These are phyloP conservation scores for Euphorbia celastroides DNA, from an alignment of 441 rosid species.

Conservation along the genomic window DNA sequence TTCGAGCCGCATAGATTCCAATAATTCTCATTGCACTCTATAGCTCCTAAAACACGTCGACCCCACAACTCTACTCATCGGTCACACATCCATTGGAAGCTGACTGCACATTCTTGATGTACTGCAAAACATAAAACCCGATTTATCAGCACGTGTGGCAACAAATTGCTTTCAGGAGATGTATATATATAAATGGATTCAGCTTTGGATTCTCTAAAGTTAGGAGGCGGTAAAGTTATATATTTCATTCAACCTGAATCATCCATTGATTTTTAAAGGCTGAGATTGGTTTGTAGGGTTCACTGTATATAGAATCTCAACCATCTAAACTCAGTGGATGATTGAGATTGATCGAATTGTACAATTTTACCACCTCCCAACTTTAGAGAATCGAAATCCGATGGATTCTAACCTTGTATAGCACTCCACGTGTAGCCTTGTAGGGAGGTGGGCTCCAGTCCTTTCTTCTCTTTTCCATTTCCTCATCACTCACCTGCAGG, in stretches of 20 bases:
- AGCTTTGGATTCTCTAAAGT: no score
- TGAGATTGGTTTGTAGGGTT: no score
- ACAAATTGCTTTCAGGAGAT: background rate
- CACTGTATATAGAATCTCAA: no score
- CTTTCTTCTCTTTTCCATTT: constrained; percentile 64
- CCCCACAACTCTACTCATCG: constrained; percentile 73
- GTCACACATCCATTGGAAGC: constrained; percentile 92
- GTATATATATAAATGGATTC: background rate
- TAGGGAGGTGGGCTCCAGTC: constrained; percentile 72
- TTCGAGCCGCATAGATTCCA: background rate
- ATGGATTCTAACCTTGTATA: constrained; percentile 65
- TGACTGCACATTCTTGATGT: constrained; percentile 85
- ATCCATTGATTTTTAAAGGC: no score
- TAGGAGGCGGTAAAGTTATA: no score
- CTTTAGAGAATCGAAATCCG: no score
- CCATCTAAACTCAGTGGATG: no score
- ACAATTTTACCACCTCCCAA: no score
- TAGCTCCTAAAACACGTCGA: background rate
- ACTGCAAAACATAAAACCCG: constrained; percentile 38
- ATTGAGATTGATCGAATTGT: no score
- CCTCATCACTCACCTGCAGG: constrained; percentile 49
- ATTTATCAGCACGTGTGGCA: background rate
- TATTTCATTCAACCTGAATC: no score
- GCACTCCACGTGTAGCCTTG: constrained; percentile 62
- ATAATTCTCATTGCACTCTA: constrained; percentile 3